Evolutionary conservation across 169 alveolate species (phyloP).

Genomic region (Sarcocystis neurona): DNA sequence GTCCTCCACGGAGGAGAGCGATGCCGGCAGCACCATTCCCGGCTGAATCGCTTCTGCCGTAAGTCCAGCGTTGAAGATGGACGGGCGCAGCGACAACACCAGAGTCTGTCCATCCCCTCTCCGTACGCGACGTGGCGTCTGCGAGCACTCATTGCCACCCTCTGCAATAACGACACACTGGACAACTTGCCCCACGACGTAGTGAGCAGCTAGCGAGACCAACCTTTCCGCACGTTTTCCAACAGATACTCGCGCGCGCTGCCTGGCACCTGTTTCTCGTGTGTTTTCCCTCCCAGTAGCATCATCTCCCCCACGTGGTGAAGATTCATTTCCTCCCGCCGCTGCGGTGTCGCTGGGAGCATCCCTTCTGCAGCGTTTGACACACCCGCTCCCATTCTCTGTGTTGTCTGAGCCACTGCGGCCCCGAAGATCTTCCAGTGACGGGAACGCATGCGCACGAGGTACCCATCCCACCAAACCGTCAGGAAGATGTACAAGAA

Average conservation of each 20-base stretch:
- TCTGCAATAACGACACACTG: background rate
- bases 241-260: too few species aligned
- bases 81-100: slow-evolving; percentile 21
- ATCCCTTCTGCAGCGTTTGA: too few species aligned
- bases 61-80: slow-evolving; percentile 33
- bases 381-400: too few species aligned
- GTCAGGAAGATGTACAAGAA: background rate
- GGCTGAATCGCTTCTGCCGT: background rate
- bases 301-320: too few species aligned
- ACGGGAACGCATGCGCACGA: background rate
- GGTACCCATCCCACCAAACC: slow-evolving; percentile 16
- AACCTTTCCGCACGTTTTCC: background rate
- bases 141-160: background rate
- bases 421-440: too few species aligned
- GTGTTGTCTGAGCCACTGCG: too few species aligned
- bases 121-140: background rate
- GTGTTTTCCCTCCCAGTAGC: too few species aligned
- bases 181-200: slow-evolving; percentile 5
- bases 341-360: too few species aligned
- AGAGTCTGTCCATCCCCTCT: background rate
- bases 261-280: too few species aligned
- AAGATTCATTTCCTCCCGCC: too few species aligned
- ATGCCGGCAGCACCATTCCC: slow-evolving; percentile 21
- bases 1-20: slow-evolving; percentile 14
- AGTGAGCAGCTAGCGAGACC: background rate